These are phyloP conservation scores for Diaporthe velutina DNA, from an alignment of 2,329 filamentous ascomycete species.

Conservation along the genomic window DNA sequence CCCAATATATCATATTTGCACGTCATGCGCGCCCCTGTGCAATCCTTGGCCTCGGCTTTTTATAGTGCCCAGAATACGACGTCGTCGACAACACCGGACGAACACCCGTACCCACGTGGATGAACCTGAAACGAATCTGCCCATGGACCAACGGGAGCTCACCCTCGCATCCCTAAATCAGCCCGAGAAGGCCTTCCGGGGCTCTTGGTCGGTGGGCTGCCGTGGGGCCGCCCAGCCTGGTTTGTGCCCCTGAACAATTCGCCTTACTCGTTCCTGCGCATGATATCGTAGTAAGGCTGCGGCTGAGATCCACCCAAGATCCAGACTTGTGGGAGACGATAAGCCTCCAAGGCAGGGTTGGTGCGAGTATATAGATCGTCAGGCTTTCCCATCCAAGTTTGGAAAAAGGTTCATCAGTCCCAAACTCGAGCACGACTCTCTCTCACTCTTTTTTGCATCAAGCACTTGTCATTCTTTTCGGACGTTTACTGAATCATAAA, in stretches of 20 bases:
- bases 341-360: background rate
- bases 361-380: slow-evolving; percentile 5
- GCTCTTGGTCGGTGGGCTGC: slow-evolving; percentile 8
- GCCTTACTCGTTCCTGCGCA: slow-evolving; percentile 12
- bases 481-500: background rate
- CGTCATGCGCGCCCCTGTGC: background rate
- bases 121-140: slow-evolving; percentile 6
- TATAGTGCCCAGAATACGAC: slow-evolving; percentile 10
- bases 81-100: slow-evolving; percentile 1
- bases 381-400: background rate
- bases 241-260: slow-evolving; percentile 7
- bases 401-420: background rate
- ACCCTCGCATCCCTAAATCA: background rate
- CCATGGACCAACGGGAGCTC: background rate
- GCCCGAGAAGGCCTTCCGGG: background rate
- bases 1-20: slow-evolving; percentile 9
- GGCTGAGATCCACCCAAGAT: background rate
- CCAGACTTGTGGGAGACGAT: background rate
- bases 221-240: slow-evolving; percentile 5
- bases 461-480: background rate
- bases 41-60: slow-evolving; percentile 15
- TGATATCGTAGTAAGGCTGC: slow-evolving; percentile 5
- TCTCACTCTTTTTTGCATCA: background rate
- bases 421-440: background rate
- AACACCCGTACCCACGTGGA: slow-evolving; percentile 12